Evolutionary conservation across 1,139 yeast genomes (phyloP).

Genomic region (Geotrichum phurueaensis): DNA sequence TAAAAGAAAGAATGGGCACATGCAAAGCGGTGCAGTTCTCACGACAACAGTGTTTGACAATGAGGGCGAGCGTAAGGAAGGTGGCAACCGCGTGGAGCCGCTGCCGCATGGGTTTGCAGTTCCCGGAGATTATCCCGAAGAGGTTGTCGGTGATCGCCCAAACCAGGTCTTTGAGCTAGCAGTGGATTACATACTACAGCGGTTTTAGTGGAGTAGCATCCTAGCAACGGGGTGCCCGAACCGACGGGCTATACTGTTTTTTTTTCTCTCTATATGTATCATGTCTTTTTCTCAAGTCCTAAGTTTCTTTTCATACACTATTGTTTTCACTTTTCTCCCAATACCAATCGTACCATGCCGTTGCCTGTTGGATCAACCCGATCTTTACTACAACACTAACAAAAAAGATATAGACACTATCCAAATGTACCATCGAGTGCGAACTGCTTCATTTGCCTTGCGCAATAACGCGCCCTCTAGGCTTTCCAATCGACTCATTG

Average conservation of each 20-base stretch:
- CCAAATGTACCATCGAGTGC: background rate
- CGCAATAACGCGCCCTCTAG: background rate
- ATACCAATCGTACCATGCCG: background rate
- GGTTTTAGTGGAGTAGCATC: background rate
- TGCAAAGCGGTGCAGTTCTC: constrained; percentile 21
- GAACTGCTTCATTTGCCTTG: background rate
- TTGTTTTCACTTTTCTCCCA: background rate
- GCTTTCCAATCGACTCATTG: background rate
- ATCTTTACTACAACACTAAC: background rate
- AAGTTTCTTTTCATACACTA: background rate
- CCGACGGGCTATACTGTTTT: background rate
- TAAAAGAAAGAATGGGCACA: constrained; percentile 14
- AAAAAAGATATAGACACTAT: background rate
- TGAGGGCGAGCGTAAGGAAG: constrained; percentile 14
- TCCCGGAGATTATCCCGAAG: constrained; percentile 37
- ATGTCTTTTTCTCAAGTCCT: background rate
- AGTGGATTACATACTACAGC: constrained; percentile 23
- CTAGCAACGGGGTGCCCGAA: background rate
- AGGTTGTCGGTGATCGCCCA: constrained; percentile 33
- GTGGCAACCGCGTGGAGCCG: constrained; percentile 19
- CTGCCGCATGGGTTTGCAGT: constrained; percentile 42
- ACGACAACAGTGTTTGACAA: constrained; percentile 24
- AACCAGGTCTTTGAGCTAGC: constrained; percentile 25
- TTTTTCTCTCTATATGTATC: background rate
- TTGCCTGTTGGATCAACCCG: background rate